Conservation (phyloP, 305 asterid genomes). For the Fraxinus angustifolia region DNA sequence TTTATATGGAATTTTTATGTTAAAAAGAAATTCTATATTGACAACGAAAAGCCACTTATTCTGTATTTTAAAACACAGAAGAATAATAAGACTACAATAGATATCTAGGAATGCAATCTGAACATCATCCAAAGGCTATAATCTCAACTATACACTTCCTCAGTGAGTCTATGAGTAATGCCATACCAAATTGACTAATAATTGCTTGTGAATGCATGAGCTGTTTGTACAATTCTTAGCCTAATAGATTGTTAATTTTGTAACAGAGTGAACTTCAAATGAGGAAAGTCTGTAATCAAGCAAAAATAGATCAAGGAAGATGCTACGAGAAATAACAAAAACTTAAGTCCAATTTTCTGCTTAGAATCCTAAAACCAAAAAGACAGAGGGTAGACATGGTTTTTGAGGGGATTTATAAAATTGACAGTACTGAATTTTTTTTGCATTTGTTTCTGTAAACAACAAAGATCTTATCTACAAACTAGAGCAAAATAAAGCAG, state of each 20-base stretch:
- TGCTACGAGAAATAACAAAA: background rate
- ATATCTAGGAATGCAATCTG: background rate
- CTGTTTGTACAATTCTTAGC: background rate
- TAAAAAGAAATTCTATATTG: background rate
- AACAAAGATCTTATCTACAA: background rate
- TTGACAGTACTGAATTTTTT: background rate
- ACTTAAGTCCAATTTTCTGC: background rate
- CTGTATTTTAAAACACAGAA: background rate
- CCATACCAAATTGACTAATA: background rate
- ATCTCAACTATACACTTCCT: background rate
- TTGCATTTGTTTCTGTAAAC: background rate
- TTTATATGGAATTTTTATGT: background rate
- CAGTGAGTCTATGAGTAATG: background rate
- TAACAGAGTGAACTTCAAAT: background rate
- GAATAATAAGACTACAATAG: background rate
- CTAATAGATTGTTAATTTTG: background rate
- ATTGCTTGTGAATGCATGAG: background rate
- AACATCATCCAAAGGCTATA: background rate
- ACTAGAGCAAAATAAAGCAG: conserved; percentile 12
- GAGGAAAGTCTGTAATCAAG: background rate
- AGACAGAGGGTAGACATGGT: background rate
- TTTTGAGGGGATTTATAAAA: background rate
- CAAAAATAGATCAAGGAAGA: background rate
- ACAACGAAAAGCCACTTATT: background rate
- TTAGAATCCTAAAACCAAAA: background rate